A percentile compares a stretch with the other conserved stretches of the same genome.
Evolutionary conservation across 441 rosid species (phyloP).

Genomic region (Populus tomentosa): DNA sequence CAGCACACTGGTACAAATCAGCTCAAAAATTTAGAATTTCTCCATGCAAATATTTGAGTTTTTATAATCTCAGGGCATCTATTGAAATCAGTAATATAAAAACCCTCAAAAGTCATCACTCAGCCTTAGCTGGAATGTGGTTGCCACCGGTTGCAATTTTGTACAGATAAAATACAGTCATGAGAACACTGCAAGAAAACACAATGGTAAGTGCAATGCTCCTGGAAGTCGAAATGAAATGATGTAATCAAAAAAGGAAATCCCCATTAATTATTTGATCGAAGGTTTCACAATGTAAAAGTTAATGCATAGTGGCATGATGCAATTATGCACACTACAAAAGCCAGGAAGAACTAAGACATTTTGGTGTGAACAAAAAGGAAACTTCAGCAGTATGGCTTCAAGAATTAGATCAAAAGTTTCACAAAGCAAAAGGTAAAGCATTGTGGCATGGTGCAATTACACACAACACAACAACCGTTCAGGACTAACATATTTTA

Average conservation of each 20-base stretch:
- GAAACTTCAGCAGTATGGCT: background rate
- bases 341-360: background rate
- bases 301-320: background rate
- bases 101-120: constrained; percentile 31
- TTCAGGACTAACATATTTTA: too few relatives aligned
- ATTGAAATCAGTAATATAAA: constrained; percentile 2
- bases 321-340: background rate
- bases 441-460: background rate
- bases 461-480: too few relatives aligned
- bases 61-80: constrained; percentile 1
- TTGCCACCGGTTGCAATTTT: constrained; percentile 88
- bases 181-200: constrained; percentile 65
- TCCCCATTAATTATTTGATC: background rate
- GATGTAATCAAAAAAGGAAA: background rate
- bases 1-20: constrained; percentile 14
- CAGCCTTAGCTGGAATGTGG: constrained; percentile 67
- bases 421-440: background rate
- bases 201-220: constrained; percentile 1
- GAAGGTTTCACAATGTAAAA: background rate
- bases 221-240: background rate
- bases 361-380: background rate
- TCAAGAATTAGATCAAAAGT: background rate
- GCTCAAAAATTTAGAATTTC: background rate
- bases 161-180: constrained; percentile 81
- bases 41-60: constrained; percentile 11